Percentiles rank a stretch among this genome's conserved stretches.
Evolutionary conservation across 2,329 filamentous ascomycete genomes (phyloP).

Genomic region (Fusarium cicatricum): DNA sequence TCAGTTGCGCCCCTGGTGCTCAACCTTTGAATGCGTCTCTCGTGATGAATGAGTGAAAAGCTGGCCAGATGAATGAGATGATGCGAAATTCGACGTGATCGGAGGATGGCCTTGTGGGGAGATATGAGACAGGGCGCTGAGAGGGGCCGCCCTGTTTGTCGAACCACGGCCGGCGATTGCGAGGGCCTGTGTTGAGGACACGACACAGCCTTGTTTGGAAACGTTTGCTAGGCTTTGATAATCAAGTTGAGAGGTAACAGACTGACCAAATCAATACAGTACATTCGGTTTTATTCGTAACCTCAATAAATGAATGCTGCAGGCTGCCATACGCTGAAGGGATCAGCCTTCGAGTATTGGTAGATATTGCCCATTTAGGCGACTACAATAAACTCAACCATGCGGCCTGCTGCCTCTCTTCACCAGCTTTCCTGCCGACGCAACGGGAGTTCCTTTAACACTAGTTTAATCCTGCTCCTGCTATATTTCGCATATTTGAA

Average conservation of each 20-base stretch:
- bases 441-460: too few species aligned
- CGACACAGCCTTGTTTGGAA: not conserved
- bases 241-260: not conserved
- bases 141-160: slow-evolving; percentile 3
- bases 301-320: too few species aligned
- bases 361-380: too few species aligned
- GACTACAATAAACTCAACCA: too few species aligned
- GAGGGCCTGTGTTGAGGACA: not conserved
- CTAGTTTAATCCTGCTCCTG: too few species aligned
- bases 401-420: too few species aligned
- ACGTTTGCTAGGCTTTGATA: not conserved
- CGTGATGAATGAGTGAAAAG: slow-evolving; percentile 1
- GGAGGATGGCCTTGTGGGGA: slow-evolving; percentile 6
- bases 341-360: too few species aligned
- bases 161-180: slow-evolving; percentile 5
- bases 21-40: not conserved
- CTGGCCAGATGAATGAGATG: slow-evolving; percentile 10
- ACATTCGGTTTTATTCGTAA: too few species aligned
- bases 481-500: too few species aligned
- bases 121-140: slow-evolving; percentile 1
- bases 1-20: not conserved
- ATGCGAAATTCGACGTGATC: not conserved
- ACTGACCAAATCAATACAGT: not conserved
- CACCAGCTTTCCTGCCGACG: too few species aligned
- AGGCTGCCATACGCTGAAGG: too few species aligned